Conservation (phyloP, 176 grass and related monocot species). For the Melocanna baccifera region DNA sequence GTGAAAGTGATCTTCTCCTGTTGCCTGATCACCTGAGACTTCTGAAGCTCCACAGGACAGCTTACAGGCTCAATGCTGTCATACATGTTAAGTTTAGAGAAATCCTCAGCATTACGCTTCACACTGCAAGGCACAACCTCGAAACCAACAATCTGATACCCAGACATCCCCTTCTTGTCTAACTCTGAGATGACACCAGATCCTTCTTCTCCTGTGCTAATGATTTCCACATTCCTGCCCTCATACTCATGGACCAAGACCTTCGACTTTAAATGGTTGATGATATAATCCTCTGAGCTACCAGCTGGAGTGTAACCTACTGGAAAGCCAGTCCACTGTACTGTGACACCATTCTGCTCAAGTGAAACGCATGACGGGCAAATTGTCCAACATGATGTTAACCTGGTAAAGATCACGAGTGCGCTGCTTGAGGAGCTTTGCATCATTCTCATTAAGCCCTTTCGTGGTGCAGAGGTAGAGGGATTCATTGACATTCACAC, state of each 20-base stretch:
- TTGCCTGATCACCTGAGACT: slow-evolving; percentile 68
- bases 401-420: slow-evolving; percentile 82
- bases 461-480: slow-evolving; percentile 82
- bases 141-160: slow-evolving; percentile 91
- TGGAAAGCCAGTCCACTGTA: slow-evolving; percentile 87
- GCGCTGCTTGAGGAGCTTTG: slow-evolving; percentile 77
- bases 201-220: slow-evolving; percentile 79
- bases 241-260: slow-evolving; percentile 83
- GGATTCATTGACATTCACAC: slow-evolving; percentile 64
- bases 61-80: slow-evolving; percentile 59
- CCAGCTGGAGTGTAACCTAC: slow-evolving; percentile 67
- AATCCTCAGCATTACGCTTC: slow-evolving; percentile 45
- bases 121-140: slow-evolving; percentile 88
- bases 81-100: slow-evolving; percentile 79
- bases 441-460: slow-evolving; percentile 64
- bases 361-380: slow-evolving; percentile 76
- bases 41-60: slow-evolving; percentile 69
- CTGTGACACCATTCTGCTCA: slow-evolving; percentile 59
- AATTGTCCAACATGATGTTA: slow-evolving; percentile 92
- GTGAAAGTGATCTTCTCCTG: slow-evolving; percentile 76
- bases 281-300: slow-evolving; percentile 63
- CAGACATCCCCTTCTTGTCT: slow-evolving; percentile 70
- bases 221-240: slow-evolving; percentile 54
- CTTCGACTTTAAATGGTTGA: slow-evolving; percentile 87
- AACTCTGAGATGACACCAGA: slow-evolving; percentile 60